Evolutionary conservation across 2,329 filamentous ascomycete genomes (phyloP).

Genomic region (Penicillium thymicola): DNA sequence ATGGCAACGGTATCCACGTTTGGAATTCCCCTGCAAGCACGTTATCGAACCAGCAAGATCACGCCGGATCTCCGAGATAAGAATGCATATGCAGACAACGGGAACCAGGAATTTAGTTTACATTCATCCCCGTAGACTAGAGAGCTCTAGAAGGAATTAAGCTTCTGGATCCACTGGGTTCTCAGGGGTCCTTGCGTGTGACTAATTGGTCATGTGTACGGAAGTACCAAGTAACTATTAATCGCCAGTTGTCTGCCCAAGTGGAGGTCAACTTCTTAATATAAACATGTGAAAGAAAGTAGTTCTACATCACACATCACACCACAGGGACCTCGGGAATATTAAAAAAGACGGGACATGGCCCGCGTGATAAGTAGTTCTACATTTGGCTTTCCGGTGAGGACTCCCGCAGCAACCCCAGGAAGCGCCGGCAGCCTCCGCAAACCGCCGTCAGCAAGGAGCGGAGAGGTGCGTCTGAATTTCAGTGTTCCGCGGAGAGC

Average conservation of each 20-base stretch:
- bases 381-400: constrained; percentile 6
- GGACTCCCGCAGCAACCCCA: background rate
- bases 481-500: background rate
- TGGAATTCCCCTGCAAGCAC: background rate
- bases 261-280: background rate
- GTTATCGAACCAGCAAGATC: background rate
- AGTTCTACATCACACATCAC: background rate
- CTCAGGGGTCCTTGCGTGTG: background rate
- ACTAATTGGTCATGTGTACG: background rate
- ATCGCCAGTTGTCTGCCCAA: background rate
- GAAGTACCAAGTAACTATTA: too few relatives aligned
- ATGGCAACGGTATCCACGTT: background rate
- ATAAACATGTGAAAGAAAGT: background rate
- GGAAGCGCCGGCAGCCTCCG: background rate
- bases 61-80: background rate
- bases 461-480: background rate
- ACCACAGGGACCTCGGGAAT: background rate
- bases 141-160: constrained; percentile 2
- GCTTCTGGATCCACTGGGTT: constrained; percentile 4
- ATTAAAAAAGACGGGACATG: background rate
- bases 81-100: constrained; percentile 1
- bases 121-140: background rate
- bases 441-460: background rate
- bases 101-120: background rate
- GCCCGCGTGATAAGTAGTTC: background rate